A percentile compares a stretch with the other conserved stretches of the same genome.
These are phyloP conservation scores for Paraglomus brasilianum DNA, from an alignment of 192 early-diverging fungal species.

Conservation along the genomic window DNA sequence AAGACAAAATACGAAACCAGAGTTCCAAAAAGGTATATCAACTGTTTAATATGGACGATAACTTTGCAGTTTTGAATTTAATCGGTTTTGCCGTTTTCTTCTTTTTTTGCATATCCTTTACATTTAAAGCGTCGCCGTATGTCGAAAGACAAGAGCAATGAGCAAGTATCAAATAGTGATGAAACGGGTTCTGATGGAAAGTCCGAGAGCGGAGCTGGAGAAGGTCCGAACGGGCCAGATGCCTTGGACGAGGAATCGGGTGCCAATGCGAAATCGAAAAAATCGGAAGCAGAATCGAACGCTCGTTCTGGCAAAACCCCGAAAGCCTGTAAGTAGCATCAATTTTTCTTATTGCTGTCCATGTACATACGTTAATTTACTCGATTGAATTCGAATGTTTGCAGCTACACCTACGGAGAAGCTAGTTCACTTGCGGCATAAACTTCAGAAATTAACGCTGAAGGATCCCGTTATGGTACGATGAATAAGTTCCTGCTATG, in stretches of 20 bases:
- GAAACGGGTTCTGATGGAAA: no score
- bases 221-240: constrained; percentile 5
- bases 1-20: no score
- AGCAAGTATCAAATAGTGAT: no score
- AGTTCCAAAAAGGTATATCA: no score
- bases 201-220: background rate
- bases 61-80: no score
- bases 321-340: background rate
- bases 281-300: constrained; percentile 7
- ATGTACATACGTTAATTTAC: no score
- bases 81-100: no score
- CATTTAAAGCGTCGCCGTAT: no score
- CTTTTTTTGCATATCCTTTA: no score
- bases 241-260: constrained; percentile 6
- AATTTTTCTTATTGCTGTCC: background rate
- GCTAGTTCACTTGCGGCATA: constrained; percentile 40
- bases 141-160: no score
- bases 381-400: background rate
- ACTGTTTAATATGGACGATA: no score
- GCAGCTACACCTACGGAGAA: constrained; percentile 32
- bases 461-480: constrained; percentile 35
- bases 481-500: background rate
- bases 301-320: constrained; percentile 1
- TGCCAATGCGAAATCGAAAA: background rate
- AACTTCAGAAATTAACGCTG: constrained; percentile 41